phyloP scores from a whole-genome alignment of 176 grass and related monocot genomes.

The Phragmites australis region DNA sequence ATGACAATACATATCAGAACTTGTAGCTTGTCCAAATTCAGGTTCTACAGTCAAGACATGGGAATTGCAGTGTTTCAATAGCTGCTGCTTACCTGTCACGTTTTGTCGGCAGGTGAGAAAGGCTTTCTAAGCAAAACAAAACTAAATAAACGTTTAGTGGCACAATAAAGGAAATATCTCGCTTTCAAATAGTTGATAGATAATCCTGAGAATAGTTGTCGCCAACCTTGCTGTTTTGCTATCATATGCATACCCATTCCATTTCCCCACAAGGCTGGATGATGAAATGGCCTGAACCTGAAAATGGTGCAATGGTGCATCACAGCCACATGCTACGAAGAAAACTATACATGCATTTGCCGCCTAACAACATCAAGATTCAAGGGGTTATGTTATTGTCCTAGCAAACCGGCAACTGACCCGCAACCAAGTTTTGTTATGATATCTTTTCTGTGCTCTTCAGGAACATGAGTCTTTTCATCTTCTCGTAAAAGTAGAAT shows the following conservation, averaged over 20 bases:
- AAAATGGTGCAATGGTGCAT: constrained; percentile 13
- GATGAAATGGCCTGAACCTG: constrained; percentile 71
- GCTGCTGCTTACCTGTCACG: neutral
- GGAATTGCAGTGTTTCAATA: constrained; percentile 29
- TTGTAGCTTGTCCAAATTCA: constrained; percentile 12
- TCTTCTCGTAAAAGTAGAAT: constrained; percentile 97
- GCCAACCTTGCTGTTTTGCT: constrained; percentile 75
- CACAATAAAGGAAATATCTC: constrained; percentile 9
- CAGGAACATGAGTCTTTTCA: constrained; percentile 85
- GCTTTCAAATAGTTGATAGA: constrained; percentile 99
- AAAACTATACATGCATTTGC: constrained; percentile 86
- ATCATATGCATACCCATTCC: no score
- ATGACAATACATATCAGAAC: constrained; percentile 1
- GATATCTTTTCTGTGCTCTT: constrained; percentile 80
- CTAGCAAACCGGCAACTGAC: constrained; percentile 89
- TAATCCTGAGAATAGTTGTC: constrained; percentile 82
- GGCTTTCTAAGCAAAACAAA: neutral
- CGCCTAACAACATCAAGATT: constrained; percentile 94
- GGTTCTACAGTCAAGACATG: constrained; percentile 23
- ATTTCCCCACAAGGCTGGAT: constrained; percentile 48
- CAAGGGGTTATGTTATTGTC: constrained; percentile 93
- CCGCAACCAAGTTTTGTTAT: constrained; percentile 83
- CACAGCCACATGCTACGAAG: neutral
- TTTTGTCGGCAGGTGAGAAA: neutral
- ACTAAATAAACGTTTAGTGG: neutral